Evolutionary conservation across 2,329 filamentous ascomycete species (phyloP), one percentile per base, ranked within the genome.

Genomic region (Monilinia fructicola): DNA sequence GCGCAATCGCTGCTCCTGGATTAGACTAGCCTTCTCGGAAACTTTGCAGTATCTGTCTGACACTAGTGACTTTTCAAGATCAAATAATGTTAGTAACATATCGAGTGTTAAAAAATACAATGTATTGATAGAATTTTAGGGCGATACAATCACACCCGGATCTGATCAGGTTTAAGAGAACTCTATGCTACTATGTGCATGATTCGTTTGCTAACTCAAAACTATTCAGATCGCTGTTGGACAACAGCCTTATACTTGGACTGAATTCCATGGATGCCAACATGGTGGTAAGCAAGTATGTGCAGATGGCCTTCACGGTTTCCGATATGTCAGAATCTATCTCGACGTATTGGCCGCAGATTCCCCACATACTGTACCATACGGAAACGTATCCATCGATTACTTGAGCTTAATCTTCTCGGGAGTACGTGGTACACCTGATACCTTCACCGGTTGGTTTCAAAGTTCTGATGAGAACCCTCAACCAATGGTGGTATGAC

Each of bases 401-500:
- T 78, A 78, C 1, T 70, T 84, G 28, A 75, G 70, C 11, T 72
- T 85, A 4, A 76, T 78, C 28, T 82, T 78, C 70, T 80, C 79
- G 0, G 82, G 77, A 12, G 83, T 78, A 68, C 76, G 79, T 2
- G 83, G 82, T 31, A 83, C 80, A 0, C 76, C 81, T 0, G 79
- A 82, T 50, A 82, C 81, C 1, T 84, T 82, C 66, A 78, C 77
- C 1, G 83, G 83, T 3, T 82, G 78, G 77, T 84, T 85, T 63
- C 80, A 84, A 70, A 84, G 82, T 63, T 84, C 82, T 0, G 82
- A 84, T 67, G 69, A 76, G 5, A 69, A 80, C 21, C 21, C 71
- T 84, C 10, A 83, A 81, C 23, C 80, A 82, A 69, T 84, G 79
- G 78, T 85, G 82, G 82, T 84, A 79, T 69, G 82, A 84, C 69